These are phyloP conservation scores for Pseudogymnoascus sp. DNA, from an alignment of 2,329 filamentous ascomycete species.

Conservation along the genomic window DNA sequence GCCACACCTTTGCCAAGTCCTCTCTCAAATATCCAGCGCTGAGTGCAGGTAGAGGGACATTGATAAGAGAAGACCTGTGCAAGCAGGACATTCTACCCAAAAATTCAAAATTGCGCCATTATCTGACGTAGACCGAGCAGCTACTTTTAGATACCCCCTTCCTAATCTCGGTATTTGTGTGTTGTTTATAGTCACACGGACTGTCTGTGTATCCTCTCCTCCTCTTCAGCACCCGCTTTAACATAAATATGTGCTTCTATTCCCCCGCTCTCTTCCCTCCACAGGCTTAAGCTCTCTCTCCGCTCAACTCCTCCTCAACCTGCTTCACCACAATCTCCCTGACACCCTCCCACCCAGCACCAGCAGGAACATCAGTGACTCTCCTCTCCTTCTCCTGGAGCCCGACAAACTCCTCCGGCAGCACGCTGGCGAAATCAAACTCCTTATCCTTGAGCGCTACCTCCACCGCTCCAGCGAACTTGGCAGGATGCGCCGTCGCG, in stretches of 20 bases:
- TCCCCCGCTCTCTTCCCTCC: no score
- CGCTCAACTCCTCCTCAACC: constrained; percentile 54
- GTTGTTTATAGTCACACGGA: neutral
- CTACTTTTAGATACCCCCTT: neutral
- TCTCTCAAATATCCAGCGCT: neutral
- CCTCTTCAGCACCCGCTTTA: neutral
- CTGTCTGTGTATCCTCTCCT: neutral
- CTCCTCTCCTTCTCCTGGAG: constrained; percentile 68
- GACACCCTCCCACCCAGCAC: constrained; percentile 62
- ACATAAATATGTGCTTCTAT: neutral
- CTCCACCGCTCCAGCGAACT: constrained; percentile 82
- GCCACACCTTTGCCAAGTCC: neutral
- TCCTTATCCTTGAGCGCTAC: constrained; percentile 62
- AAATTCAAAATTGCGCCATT: constrained; percentile 8
- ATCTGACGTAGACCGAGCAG: constrained; percentile 4
- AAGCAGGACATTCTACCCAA: constrained; percentile 2
- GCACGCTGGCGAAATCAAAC: constrained; percentile 69
- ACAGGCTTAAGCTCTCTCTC: neutral
- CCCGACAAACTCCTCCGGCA: constrained; percentile 74
- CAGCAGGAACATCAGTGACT: constrained; percentile 58
- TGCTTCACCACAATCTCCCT: constrained; percentile 66
- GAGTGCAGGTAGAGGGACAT: neutral
- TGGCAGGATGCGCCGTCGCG: constrained; percentile 90
- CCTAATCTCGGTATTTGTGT: neutral
- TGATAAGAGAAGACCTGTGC: neutral